A percentile compares a stretch with the other conserved stretches of the same genome.
phyloP scores from a whole-genome alignment of 169 alveolate species.

The Babesia bigemina region DNA sequence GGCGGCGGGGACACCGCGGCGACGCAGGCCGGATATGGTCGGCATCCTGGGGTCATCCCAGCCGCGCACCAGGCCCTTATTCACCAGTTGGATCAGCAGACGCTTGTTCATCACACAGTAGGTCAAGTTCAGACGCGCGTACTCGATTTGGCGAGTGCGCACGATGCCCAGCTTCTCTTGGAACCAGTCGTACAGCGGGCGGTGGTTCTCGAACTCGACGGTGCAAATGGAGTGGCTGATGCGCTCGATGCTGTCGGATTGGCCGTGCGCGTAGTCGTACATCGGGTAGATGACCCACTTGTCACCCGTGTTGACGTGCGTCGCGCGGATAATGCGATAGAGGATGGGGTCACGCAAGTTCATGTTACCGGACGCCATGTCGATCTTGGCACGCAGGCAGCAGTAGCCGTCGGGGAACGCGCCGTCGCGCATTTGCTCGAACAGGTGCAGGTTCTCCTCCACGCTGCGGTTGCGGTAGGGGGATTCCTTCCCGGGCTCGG shows the following conservation, averaged over 20 bases:
- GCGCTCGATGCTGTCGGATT: slow-evolving; percentile 95
- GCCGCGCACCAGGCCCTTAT: slow-evolving; percentile 89
- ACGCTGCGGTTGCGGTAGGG: slow-evolving; percentile 93
- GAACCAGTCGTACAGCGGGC: slow-evolving; percentile 99
- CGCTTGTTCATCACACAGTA: slow-evolving; percentile 95
- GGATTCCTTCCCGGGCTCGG: slow-evolving; percentile 86
- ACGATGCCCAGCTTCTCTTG: slow-evolving; percentile 87
- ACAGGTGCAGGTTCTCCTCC: slow-evolving; percentile 94
- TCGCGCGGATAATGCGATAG: slow-evolving; percentile 85
- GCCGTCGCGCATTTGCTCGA: slow-evolving; percentile 95
- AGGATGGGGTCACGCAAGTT: slow-evolving; percentile 97
- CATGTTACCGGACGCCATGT: slow-evolving; percentile 96
- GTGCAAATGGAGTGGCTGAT: slow-evolving; percentile 99
- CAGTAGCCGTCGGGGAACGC: slow-evolving; percentile 93
- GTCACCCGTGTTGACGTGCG: slow-evolving; percentile 97
- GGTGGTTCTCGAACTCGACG: slow-evolving; percentile 97
- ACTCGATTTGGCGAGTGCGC: slow-evolving; percentile 90
- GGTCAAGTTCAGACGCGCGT: slow-evolving; percentile 96
- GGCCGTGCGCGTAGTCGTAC: slow-evolving; percentile 99
- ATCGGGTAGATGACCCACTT: slow-evolving; percentile 99
- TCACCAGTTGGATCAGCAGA: slow-evolving; percentile 88
- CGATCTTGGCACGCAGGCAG: slow-evolving; percentile 96
- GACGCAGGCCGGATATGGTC: slow-evolving; percentile 95
- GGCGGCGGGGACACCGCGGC: slow-evolving; percentile 95
- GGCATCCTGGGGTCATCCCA: slow-evolving; percentile 99